Base-by-base conservation (phyloP, 176 grass and related monocot genomes). In the Triticum aestivum region DNA sequence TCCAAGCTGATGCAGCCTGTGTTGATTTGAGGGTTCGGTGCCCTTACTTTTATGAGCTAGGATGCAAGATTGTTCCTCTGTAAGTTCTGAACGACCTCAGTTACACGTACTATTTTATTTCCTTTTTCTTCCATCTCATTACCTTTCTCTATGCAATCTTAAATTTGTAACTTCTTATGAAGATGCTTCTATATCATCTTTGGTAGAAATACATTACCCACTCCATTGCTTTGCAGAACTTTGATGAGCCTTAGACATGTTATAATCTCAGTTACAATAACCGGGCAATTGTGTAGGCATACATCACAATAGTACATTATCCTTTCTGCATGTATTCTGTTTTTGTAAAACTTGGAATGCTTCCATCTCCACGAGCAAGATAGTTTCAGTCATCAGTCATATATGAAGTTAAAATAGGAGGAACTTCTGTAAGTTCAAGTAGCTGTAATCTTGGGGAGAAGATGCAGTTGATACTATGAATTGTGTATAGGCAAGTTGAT, bases 1-100 rank as follows among this genome's bases (percentile, higher is more conserved):
- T 98, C 79, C 91, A 98, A 88, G 96, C 96, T 86, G 96, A 98
- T 92, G 96, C 96, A 27, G 90, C 90, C 30, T 96, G 96, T 90
- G 96, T 98, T 76, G 90, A 98, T 88, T 69, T 98, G 84, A 95
- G 88, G 78, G 51, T 83, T 39, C 67, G 82, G n/a, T 94, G 91
- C 88, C 88, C 91, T 38, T 96, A 96, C 87, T 96, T 98, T 54
- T 98, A 96, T 87, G 88, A 94, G 68, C 79, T 98, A 80, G 96
- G 93, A 33, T 96, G 96, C 92, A 98, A 98, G 65, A 87, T 98
- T 65, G 86, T 89, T 65, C 96, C 93, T 56, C 62, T 96, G 96
- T 96, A 91, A 91, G 93, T 92, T 69, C 26, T 80, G 38, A 47
- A 51, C 8, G 12, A 65, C 37, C 70, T 54, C n/a, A 58, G 9